Evolutionary conservation across 306 rosid genomes (phyloP), one percentile per base, ranked within the genome.

Genomic region (Quercus glauca): DNA sequence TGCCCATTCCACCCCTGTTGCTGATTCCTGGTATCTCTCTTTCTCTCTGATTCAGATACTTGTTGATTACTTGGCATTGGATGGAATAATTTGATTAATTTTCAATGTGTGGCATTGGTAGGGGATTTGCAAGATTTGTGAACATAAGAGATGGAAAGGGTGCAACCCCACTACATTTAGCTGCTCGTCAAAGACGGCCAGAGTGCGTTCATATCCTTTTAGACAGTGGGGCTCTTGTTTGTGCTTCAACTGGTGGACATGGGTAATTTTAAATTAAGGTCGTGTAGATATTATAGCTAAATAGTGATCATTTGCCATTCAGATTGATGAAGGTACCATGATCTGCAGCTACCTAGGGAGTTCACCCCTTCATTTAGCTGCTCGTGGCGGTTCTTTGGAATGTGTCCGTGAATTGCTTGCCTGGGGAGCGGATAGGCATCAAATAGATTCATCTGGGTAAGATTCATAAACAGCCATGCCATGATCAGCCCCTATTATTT

Each of bases 371-470:
- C 98, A 94, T 87, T 83, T 94, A 87, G 96, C 98, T 68, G 96
- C 98, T 69, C 88, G 93, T 58, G 84, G 90, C 73, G 98, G 97
- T 77, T 92, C 96, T 35, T 74, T 94, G 74, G 98, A 94, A 71
- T 92, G 94, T 82, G 85, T 94, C 75, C 86, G 98, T 8, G 83
- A 86, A 80, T 85, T 94, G 86, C 97, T 94, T 70, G 91, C 98
- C 68, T 84, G 97, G 94, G 97, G 98, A 83, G 98, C 98, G 0
- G 96, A 94, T 80, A 86, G 98, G 81, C 91, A 88, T 81, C 96
- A 86, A 80, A 74, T 85, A 74, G 98, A 94, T 83, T 80, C 94
- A 31, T 83, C 91, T 11, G 94, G 97, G 98, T 94, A 88, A 81
- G 86, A 75, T 69, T 71, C 73, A 61, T 26, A 52, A 29, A 51